Evolutionary conservation across 306 rosid species (phyloP), one percentile per base, ranked within the genome.

Genomic region (Sicyos baderoa): DNA sequence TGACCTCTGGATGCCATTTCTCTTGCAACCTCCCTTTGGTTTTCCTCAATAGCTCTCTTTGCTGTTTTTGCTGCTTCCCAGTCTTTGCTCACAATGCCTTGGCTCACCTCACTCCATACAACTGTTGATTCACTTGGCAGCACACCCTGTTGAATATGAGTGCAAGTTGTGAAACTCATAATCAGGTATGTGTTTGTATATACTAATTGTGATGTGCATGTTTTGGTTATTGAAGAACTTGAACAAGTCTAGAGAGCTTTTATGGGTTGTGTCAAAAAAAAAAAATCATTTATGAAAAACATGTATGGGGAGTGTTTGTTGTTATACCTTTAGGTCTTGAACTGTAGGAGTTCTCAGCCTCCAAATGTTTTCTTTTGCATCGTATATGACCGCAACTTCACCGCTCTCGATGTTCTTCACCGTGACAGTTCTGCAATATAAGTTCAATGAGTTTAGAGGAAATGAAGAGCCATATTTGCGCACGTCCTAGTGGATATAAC

Each of bases 41-140:
- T 84, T 54, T 90, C 99, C 72, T 93, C 97, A 44, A 90, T 78
- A 21, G 25, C 76, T 61, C 76, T 84, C 88, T 93, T 93, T 69
- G 79, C 89, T 77, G 79, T 88, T 81, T 80, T 90, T 77, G 99
- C 97, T 77, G 74, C 87, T 29, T 62, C 89, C 97, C 96, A 90
- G 8, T 94, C 91, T 64, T 78, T 81, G 54, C 32, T 84, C 56
- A 90, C 0, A 8, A 94, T 88, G 32, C 86, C 83, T 79, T 86
- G 75, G 76, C 89, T 90, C 72, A 85, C 56, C 69, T 85, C 85
- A 75, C 88, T 70, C 99, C 99, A 94, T 47, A 90, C 77, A 42
- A 70, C 23, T 2, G 81, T 87, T 72, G 97, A 90, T 76, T 94
- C 99, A 55, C 90, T 94, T 76, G 70, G 74, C 89, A 82, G 72